These are phyloP conservation scores for Tricholoma sp. DNA, from an alignment of 768 basidiomycete species.

Conservation along the genomic window DNA sequence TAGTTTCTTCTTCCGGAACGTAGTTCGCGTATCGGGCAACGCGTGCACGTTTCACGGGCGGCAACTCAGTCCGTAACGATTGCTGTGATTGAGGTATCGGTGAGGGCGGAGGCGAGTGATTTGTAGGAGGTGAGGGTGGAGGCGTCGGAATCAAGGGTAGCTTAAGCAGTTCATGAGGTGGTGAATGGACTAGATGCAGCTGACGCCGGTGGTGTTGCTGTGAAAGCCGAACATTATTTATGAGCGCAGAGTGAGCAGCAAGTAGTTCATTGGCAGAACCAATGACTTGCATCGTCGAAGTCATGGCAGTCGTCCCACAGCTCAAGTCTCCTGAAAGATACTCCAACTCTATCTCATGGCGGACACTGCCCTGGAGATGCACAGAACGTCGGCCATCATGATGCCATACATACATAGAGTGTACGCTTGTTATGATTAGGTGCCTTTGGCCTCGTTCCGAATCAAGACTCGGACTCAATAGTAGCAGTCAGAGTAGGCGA, in stretches of 20 bases:
- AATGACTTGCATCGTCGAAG: conserved; percentile 44
- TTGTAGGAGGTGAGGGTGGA: conserved; percentile 45
- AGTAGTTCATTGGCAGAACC: conserved; percentile 62
- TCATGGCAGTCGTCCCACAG: not conserved
- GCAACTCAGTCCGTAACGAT: conserved; percentile 34
- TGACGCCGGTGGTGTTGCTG: conserved; percentile 56
- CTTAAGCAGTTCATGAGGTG: conserved; percentile 48
- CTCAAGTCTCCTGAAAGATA: not conserved
- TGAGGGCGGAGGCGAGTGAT: conserved; percentile 43
- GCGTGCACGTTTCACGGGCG: conserved; percentile 72
- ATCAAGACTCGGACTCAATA: too few relatives aligned
- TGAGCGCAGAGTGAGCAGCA: conserved; percentile 52
- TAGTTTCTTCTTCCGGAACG: conserved; percentile 91
- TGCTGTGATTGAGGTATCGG: conserved; percentile 32
- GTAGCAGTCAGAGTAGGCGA: too few relatives aligned
- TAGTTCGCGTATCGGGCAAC: conserved; percentile 73
- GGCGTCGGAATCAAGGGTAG: conserved; percentile 58
- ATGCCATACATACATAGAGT: too few relatives aligned
- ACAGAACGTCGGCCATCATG: not conserved
- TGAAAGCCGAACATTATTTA: conserved; percentile 46
- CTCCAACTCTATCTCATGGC: not conserved
- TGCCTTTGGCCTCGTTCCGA: not conserved
- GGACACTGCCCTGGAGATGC: not conserved
- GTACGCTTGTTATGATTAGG: not conserved
- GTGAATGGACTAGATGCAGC: conserved; percentile 49